These are phyloP conservation scores for Leishmania tropica DNA, from an alignment of 208 protist species.

Conservation along the genomic window DNA sequence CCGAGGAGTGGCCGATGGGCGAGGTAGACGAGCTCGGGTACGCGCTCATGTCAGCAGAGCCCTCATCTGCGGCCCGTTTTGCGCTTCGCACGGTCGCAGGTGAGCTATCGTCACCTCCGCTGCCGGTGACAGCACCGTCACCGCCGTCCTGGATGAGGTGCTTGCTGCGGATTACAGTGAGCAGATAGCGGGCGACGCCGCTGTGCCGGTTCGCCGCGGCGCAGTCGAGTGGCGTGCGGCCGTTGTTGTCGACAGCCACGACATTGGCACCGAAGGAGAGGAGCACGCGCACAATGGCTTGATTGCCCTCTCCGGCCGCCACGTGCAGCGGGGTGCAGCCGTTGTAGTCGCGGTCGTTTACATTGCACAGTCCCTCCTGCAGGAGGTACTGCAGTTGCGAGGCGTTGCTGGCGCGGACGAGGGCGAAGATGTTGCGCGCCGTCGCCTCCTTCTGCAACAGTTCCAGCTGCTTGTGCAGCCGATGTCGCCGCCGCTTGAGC, in stretches of 20 bases:
- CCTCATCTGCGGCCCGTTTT: background rate
- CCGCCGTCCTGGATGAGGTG: conserved; percentile 14
- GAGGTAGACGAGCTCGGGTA: background rate
- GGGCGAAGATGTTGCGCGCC: conserved; percentile 75
- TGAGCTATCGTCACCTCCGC: conserved; percentile 1
- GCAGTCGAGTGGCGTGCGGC: conserved; percentile 85
- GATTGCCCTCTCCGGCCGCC: conserved; percentile 79
- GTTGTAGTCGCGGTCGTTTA: conserved; percentile 90
- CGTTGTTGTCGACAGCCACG: conserved; percentile 63
- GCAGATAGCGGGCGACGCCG: conserved; percentile 65
- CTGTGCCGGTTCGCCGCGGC: conserved; percentile 85
- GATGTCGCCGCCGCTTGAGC: conserved; percentile 63
- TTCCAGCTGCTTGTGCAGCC: conserved; percentile 55
- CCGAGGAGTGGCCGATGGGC: background rate
- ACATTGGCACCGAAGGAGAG: conserved; percentile 85
- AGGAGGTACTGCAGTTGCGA: conserved; percentile 82
- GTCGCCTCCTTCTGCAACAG: conserved; percentile 64
- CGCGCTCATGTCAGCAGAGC: background rate
- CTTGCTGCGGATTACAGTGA: conserved; percentile 51
- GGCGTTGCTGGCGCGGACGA: conserved; percentile 79
- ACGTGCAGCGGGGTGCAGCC: conserved; percentile 87
- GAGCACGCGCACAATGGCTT: conserved; percentile 75
- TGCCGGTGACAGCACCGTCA: background rate
- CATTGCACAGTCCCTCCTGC: conserved; percentile 57
- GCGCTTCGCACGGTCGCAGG: background rate